These are phyloP conservation scores for Pueraria montana DNA, from an alignment of 306 rosid genomes.

Conservation along the genomic window DNA sequence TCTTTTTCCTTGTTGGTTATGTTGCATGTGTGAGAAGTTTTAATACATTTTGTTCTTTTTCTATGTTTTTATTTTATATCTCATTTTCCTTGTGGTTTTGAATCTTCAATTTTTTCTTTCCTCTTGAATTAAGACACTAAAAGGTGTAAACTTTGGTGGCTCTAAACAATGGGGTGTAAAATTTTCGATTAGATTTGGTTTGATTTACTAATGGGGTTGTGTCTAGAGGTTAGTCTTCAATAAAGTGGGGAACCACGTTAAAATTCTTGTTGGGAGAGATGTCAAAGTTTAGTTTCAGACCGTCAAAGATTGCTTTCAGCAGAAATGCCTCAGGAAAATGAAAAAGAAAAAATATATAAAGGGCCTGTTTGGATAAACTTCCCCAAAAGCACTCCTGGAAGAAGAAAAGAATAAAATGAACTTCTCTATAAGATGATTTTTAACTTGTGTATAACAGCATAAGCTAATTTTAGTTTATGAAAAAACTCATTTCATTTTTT, in stretches of 20 bases:
- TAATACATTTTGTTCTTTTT: not conserved
- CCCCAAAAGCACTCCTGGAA: no score
- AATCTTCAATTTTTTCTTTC: not conserved
- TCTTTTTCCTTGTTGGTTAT: not conserved
- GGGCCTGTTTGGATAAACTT: no score
- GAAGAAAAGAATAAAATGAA: no score
- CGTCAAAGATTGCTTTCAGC: no score
- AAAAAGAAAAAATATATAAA: not conserved
- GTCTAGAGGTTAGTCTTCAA: not conserved
- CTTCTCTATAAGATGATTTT: no score
- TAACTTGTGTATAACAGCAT: no score
- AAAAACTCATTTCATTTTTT: no score
- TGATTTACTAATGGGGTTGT: not conserved
- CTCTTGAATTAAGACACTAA: not conserved
- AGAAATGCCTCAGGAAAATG: not conserved
- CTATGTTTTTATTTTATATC: not conserved
- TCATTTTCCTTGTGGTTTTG: not conserved
- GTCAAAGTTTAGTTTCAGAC: not conserved
- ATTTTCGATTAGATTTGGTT: not conserved
- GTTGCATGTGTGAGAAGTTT: not conserved
- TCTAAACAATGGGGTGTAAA: not conserved
- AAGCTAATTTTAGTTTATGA: no score
- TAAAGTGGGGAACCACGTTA: not conserved
- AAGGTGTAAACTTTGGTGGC: slow-evolving; percentile 6
- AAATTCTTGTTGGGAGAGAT: not conserved